Evolutionary conservation across 352 stramenopile species (phyloP), one percentile per base, ranked within the genome.

Genomic region (Poterioochromonas sp.): DNA sequence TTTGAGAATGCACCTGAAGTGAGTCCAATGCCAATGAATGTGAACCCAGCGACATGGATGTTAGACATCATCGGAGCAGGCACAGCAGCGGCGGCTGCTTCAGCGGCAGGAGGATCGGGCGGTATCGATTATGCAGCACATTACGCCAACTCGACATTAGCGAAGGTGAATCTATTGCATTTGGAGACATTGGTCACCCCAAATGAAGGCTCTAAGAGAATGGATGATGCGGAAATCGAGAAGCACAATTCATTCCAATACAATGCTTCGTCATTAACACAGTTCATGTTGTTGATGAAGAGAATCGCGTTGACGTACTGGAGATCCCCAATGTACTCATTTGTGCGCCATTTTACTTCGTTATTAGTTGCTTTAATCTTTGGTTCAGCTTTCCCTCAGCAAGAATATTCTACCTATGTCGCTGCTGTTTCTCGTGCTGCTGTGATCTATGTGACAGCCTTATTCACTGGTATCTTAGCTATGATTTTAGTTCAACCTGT

Each of bases 161-260:
- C 37, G 8, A 32, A 8, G 8, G 43, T 54, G 0, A 54, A 74
- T 47, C 22, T 26, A 11, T 18, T 20, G 0, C 40, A 76, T 22
- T 62, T 40, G 1, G 37, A 29, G 39, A 43, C 39, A 71, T 39
- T 53, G 44, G 51, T 0, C 22, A 73, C 26, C 8, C 32, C 35
- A 0, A 65, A 62, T 32, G 8, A 20, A 43, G 68, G 0, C 29
- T 76, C 37, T 8, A 43, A 26, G 26, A 68, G n/a, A n/a, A n/a
- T n/a, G 73, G 85, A 83, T 64, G 87, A 88, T 0, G 89, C 8
- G 20, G 96, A 97, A 82, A 96, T 91, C 1, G 97, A 92, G 0
- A 83, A 97, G 11, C 91, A 96, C 83, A 91, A 97, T 82, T 90
- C 96, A 0, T 93, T 97, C n/a, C n/a, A 82, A 20, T 80, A 79